Evolutionary conservation across 179 eudicot species (phyloP).

Genomic region (Corrigiola litoralis): DNA sequence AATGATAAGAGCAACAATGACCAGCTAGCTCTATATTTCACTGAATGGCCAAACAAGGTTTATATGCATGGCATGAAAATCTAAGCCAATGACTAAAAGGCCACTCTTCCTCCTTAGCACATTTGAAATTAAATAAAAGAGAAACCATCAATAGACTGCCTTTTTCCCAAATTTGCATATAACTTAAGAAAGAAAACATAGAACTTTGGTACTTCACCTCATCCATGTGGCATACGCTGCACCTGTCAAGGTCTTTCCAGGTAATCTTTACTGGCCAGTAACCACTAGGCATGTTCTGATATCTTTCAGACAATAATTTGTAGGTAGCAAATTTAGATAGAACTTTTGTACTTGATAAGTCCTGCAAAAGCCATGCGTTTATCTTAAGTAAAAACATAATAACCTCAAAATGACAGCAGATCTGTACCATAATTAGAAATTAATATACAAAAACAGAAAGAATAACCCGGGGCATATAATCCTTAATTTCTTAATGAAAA

Average conservation of each 20-base stretch:
- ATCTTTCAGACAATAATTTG: conserved; percentile 34
- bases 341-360: conserved; percentile 37
- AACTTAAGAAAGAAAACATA: neutral
- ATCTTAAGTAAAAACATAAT: neutral
- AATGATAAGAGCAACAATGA: neutral
- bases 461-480: too few species aligned
- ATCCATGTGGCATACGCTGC: conserved; percentile 99
- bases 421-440: neutral
- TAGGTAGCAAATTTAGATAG: conserved; percentile 29
- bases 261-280: conserved; percentile 66
- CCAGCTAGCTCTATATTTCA: neutral
- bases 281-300: conserved; percentile 43
- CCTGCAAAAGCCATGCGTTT: conserved; percentile 42
- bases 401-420: conserved; percentile 2
- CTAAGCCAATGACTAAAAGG: too few species aligned
- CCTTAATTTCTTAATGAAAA: too few species aligned
- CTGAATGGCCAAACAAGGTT: too few species aligned
- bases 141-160: too few species aligned
- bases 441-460: too few species aligned
- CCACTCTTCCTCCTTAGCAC: too few species aligned
- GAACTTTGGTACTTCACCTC: conserved; percentile 48
- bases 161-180: neutral
- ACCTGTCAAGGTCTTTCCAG: conserved; percentile 96
- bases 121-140: too few species aligned
- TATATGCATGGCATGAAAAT: too few species aligned